Base-by-base conservation (phyloP, 1,139 yeast species). In the Nakaseomyces bracarensis region DNA sequence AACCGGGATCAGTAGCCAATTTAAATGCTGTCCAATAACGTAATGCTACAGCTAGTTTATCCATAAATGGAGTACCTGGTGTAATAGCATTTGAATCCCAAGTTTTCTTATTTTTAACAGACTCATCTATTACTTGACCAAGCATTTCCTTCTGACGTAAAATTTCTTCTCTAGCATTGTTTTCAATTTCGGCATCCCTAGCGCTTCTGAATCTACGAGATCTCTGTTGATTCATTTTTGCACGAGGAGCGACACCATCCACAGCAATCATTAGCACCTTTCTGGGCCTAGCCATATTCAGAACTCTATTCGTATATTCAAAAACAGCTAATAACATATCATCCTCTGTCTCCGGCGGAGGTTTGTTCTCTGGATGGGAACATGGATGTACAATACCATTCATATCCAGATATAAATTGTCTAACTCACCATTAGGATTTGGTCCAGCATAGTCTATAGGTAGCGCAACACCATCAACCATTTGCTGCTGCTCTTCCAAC, bases 41-140 rank as follows among this genome's bases (percentile, higher is more conserved):
- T 54, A 91, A 68, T 22, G 89, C 91, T 26, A 70, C 67, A 0
- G 97, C 94, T 50, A 91, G 69, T 45, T 81, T 80, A 50, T 82
- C 93, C 99, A 91, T 91, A 56, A 91, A 91, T 43, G 94, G 96
- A 0, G 98, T 91, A 47, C 99, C 99, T 2, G 99, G 99, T 1
- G 99, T 93, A 54, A 93, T 93, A n/a, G 95, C 89, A 58, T 91
- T 93, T 25, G 95, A 78, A 67, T 93, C 98, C 89, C 87, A 82
- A 13, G 69, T 67, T 36, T 55, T 60, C 39, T 61, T 58, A 26
- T 50, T 50, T 56, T 75, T 78, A 21, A 79, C 66, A 1, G 85
- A 70, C 21, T 72, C 77, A 52, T 82, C 87, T 43, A 82, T 80
- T 36, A 69, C 48, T 57, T 80, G 82, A 37, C 91, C 91, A 43